Evolutionary conservation across 805 yeast genomes (phyloP), one percentile per base, ranked within the genome.

Genomic region (Pichia exigua): DNA sequence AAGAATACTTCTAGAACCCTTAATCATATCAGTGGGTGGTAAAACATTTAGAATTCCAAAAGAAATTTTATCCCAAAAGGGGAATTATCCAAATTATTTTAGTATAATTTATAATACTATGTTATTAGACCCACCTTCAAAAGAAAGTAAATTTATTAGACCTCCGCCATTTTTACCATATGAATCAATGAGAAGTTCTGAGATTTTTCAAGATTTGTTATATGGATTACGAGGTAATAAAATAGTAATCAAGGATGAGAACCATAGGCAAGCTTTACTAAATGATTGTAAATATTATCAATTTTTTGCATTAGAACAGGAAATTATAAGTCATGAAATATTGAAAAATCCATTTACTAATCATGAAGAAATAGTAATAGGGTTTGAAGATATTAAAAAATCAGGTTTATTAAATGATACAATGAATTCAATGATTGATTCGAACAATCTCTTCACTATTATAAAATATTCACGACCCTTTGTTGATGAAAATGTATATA

Each of bases 31-130:
- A 21, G 69, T 90, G 5, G 91, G 96, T 11, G 76, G 79, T 30
- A 61, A 66, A 45, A 68, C 78, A 30, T 84, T 89, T 65, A 76
- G 74, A 55, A 68, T 90, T 2, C 77, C 90, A 1, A 75, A 76
- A 53, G 70, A 70, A 17, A 56, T 88, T 13, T 69, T 91, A 46
- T 60, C 65, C 5, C 64, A 72, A 3, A 74, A 79, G 3, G 96
- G 96, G 0, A 89, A 91, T 62, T 64, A 69, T 45, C 95, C 92
- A 12, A 90, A 90, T 65, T 89, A 75, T 65, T 87, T 90, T 68
- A 76, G 85, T 12, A 69, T 88, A 39, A 77, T 85, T 2, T 75
- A 73, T 59, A 77, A 78, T 35, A 70, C 81, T 1, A 63, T 82
- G 21, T 71, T 79, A 53, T 63, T 70, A 3, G 83, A 81, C 53